A percentile compares a stretch with the other conserved stretches of the same genome.
These are phyloP conservation scores for Capsicum chinense DNA, from an alignment of 257 asterid genomes.

Conservation along the genomic window DNA sequence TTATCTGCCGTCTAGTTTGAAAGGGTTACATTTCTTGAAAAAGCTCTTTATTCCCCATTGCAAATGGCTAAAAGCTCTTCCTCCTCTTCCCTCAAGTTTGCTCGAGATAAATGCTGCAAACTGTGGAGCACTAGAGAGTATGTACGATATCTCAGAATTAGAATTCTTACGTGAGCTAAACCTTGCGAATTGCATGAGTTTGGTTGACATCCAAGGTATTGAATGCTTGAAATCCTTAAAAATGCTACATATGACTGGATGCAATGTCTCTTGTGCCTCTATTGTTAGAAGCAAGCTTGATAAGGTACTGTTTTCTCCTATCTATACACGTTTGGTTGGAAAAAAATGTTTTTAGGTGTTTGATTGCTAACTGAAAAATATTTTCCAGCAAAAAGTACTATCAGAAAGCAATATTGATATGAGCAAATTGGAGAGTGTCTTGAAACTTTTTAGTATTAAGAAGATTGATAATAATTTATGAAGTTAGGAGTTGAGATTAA, in stretches of 20 bases:
- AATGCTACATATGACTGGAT: constrained; percentile 38
- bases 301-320: constrained; percentile 33
- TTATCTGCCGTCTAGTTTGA: constrained; percentile 42
- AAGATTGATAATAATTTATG: background rate
- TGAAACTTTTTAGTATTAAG: background rate
- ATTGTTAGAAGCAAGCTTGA: constrained; percentile 28
- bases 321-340: background rate
- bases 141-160: constrained; percentile 35
- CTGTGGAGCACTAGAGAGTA: constrained; percentile 35
- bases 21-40: constrained; percentile 35
- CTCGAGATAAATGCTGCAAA: constrained; percentile 36
- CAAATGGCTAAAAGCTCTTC: constrained; percentile 39
- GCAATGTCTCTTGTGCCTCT: constrained; percentile 32
- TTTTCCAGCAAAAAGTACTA: background rate
- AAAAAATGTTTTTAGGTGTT: background rate
- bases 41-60: constrained; percentile 32
- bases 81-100: constrained; percentile 45
- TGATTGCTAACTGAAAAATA: background rate
- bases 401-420: background rate
- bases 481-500: background rate
- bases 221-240: constrained; percentile 42
- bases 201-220: constrained; percentile 40
- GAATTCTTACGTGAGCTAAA: constrained; percentile 33
- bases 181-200: constrained; percentile 41
- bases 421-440: background rate